These are phyloP conservation scores for Escallonia herrerae DNA, from an alignment of 129 eudicot species.

Conservation along the genomic window DNA sequence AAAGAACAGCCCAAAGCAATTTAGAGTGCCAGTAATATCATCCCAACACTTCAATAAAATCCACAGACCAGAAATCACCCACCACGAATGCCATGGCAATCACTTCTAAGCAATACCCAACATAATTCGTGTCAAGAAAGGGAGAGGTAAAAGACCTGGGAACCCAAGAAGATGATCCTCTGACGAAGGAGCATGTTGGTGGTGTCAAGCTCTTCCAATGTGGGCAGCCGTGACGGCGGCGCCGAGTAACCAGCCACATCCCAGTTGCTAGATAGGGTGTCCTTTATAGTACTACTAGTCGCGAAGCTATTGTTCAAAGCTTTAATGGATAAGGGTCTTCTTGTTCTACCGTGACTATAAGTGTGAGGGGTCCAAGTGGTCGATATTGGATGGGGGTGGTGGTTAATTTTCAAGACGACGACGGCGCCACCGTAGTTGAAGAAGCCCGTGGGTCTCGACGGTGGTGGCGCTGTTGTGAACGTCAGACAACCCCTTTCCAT, in stretches of 20 bases:
- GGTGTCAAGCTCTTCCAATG: slow-evolving; percentile 89
- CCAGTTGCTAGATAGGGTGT: slow-evolving; percentile 56
- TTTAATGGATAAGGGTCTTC: slow-evolving; percentile 25
- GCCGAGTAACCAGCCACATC: slow-evolving; percentile 43
- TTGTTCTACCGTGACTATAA: slow-evolving; percentile 2
- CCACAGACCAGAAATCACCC: not conserved
- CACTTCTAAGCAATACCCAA: slow-evolving; percentile 2
- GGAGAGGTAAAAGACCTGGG: slow-evolving; percentile 35
- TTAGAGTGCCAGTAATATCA: not conserved
- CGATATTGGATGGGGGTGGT: not conserved
- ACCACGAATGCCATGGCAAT: not conserved
- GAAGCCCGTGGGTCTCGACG: slow-evolving; percentile 18
- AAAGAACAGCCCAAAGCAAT: not conserved
- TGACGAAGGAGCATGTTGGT: slow-evolving; percentile 98
- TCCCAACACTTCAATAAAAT: not conserved
- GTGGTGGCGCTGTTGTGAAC: slow-evolving; percentile 43
- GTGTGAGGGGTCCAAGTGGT: not conserved
- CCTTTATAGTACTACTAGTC: not conserved
- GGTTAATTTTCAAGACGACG: slow-evolving; percentile 8
- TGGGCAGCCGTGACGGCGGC: slow-evolving; percentile 66
- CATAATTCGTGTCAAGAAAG: too few species aligned
- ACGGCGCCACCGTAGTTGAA: slow-evolving; percentile 6
- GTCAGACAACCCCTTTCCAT: slow-evolving; percentile 66
- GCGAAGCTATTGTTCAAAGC: slow-evolving; percentile 22
- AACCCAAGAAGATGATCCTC: slow-evolving; percentile 81